Evolutionary conservation across 768 basidiomycete species (phyloP).

Genomic region (Fomitopsis serialis): DNA sequence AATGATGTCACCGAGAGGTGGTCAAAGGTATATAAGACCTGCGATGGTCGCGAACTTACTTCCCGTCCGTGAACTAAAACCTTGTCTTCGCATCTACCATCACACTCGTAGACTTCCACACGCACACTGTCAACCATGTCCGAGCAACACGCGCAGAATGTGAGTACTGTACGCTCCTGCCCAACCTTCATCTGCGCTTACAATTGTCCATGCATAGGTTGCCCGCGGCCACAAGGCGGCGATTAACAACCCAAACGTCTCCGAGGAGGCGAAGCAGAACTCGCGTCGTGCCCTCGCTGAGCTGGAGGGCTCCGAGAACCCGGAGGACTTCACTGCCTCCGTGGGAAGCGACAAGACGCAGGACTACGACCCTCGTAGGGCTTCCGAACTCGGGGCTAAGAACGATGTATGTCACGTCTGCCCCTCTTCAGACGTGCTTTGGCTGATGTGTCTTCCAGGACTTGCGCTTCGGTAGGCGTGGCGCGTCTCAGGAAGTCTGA

Average conservation of each 20-base stretch:
- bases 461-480: no score
- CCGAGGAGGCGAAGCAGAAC: conserved; percentile 26
- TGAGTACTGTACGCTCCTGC: background rate
- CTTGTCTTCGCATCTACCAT: background rate
- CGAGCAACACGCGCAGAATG: conserved; percentile 1
- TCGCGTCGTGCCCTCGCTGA: conserved; percentile 4
- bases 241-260: conserved; percentile 25
- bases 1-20: no score
- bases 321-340: background rate
- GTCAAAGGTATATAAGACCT: no score
- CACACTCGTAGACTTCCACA: background rate
- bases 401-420: background rate
- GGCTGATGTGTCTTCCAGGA: no score
- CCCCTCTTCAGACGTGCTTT: no score
- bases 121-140: background rate
- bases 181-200: background rate
- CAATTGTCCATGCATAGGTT: background rate
- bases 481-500: no score
- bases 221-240: conserved; percentile 15
- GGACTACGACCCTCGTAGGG: background rate
- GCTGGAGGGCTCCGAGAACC: background rate
- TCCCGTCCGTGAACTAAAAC: no score
- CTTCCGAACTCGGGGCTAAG: background rate
- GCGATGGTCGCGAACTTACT: no score
- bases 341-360: background rate